Evolutionary conservation across 495 filamentous ascomycete species (phyloP), one percentile per base, ranked within the genome.

Genomic region (Choiromyces venosus): DNA sequence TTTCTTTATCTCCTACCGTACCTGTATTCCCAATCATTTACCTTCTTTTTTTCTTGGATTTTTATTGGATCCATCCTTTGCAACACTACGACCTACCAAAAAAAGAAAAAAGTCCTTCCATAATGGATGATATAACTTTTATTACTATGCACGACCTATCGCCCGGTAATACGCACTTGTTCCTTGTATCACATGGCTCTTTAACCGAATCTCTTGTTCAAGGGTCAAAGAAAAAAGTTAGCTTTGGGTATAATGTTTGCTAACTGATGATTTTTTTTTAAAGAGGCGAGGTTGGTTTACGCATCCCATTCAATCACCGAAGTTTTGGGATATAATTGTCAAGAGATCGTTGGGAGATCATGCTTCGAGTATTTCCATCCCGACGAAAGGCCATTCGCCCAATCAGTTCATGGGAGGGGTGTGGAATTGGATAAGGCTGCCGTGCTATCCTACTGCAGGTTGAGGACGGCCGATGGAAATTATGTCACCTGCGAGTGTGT

Each of bases 331-430:
- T 94, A 94, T 79, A 84, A 87, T 37, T 91, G 93, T 6, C 84
- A 89, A 67, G 91, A 94, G 80, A 88, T 96, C 16, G 85, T 89
- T 74, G 89, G 91, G 64, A 90, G 87, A 78, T 93, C 93, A 72
- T 90, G 88, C 81, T 96, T 93, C 85, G 91, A 93, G 35, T 96
- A 91, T 82, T 96, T 96, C 78, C 92, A 95, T 71, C 91, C 91
- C 1, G 89, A 93, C 14, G 92, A 96, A 81, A 85, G 93, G 38
- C 89, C 91, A 0, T 89, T 92, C 78, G 93, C 92, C 38, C 88
- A 88, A 44, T 85, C 88, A 37, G 84, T 92, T 67, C 92, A 96
- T 80, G 87, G 87, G 69, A 87, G 90, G 70, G 90, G 92, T 25
- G 88, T 96, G 36, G 83, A 88, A 67, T 85, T 94, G 64, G 93